phyloP scores from a whole-genome alignment of 495 filamentous ascomycete genomes.

The Penicillium paxilli region DNA sequence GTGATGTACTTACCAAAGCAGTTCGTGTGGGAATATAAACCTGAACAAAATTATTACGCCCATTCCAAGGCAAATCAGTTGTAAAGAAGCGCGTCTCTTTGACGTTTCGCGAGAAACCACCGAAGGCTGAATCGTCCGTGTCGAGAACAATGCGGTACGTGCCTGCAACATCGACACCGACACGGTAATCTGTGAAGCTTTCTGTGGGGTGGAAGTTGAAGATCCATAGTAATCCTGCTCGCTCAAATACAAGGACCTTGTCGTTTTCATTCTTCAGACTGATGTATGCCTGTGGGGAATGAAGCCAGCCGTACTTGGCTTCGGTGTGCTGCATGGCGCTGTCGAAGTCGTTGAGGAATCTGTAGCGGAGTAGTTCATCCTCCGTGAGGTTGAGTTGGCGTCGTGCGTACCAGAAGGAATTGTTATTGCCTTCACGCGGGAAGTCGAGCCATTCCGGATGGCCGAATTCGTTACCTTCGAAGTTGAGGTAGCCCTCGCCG shows the following conservation, averaged over 20 bases:
- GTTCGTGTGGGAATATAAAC: slow-evolving; percentile 86
- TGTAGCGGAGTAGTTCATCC: slow-evolving; percentile 81
- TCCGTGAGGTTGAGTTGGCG: slow-evolving; percentile 93
- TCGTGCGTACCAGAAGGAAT: slow-evolving; percentile 95
- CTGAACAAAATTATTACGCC: slow-evolving; percentile 82
- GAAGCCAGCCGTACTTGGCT: slow-evolving; percentile 89
- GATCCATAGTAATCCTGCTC: slow-evolving; percentile 84
- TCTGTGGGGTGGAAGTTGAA: slow-evolving; percentile 94
- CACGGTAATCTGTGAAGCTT: slow-evolving; percentile 89
- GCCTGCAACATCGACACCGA: slow-evolving; percentile 80
- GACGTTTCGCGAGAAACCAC: slow-evolving; percentile 76
- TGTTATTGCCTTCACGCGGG: slow-evolving; percentile 89
- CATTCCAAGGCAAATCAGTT: slow-evolving; percentile 86
- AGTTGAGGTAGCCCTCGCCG: slow-evolving; percentile 97
- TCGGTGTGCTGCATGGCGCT: slow-evolving; percentile 84
- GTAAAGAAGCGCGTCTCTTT: slow-evolving; percentile 85
- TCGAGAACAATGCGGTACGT: slow-evolving; percentile 90
- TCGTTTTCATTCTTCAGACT: slow-evolving; percentile 91
- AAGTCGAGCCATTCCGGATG: slow-evolving; percentile 99
- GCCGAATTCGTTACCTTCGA: slow-evolving; percentile 98
- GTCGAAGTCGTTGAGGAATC: slow-evolving; percentile 94
- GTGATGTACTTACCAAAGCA: slow-evolving; percentile 84
- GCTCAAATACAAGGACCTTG: slow-evolving; percentile 95
- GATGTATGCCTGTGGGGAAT: slow-evolving; percentile 83
- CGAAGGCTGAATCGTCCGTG: slow-evolving; percentile 73